Percentiles rank a stretch among this genome's conserved stretches.
These are phyloP conservation scores for Lepidium campestre DNA, from an alignment of 441 rosid species.

Conservation along the genomic window DNA sequence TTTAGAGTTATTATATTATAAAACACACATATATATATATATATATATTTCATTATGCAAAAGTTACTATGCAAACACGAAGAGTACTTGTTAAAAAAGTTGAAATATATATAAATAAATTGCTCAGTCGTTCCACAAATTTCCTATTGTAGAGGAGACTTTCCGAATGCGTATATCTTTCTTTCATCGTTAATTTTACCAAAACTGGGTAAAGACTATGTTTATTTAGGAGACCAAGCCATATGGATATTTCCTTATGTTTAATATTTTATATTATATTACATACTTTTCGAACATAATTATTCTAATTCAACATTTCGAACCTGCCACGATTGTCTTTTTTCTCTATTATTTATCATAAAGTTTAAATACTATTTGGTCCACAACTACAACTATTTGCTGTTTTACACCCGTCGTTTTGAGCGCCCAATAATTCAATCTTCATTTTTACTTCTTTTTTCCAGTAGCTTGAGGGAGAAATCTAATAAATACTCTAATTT, in stretches of 20 bases:
- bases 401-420: neutral
- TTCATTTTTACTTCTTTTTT: neutral
- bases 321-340: constrained; percentile 11
- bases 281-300: constrained; percentile 4
- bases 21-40: no score
- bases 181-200: constrained; percentile 8
- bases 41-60: no score
- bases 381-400: neutral
- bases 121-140: neutral
- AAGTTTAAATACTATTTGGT: constrained; percentile 10
- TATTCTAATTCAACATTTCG: constrained; percentile 7
- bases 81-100: no score
- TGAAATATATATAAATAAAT: no score
- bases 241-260: constrained; percentile 1
- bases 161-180: neutral
- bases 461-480: neutral
- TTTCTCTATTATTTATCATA: neutral
- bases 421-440: neutral
- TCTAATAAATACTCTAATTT: neutral
- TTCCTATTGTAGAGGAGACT: constrained; percentile 8
- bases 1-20: no score
- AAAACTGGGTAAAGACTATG: neutral
- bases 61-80: no score
- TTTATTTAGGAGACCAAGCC: neutral
- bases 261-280: neutral